phyloP scores from a whole-genome alignment of 768 basidiomycete species.

The Royoungia palumana region DNA sequence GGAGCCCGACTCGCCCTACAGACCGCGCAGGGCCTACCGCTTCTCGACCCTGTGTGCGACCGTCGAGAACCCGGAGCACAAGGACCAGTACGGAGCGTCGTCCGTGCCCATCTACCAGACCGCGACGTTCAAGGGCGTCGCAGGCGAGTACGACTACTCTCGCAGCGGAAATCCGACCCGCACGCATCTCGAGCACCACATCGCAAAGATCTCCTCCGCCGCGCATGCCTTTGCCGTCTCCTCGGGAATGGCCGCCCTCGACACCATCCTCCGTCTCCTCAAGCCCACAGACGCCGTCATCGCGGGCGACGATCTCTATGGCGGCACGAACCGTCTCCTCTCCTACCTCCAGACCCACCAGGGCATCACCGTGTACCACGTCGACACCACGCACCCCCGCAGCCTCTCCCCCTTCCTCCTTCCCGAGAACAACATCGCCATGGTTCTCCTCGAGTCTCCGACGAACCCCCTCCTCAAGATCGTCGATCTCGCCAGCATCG shows the following conservation, averaged over 20 bases:
- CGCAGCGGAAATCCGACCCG: constrained; percentile 96
- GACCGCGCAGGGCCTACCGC: constrained; percentile 71
- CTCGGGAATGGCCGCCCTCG: constrained; percentile 97
- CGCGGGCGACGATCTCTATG: constrained; percentile 96
- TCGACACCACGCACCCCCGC: constrained; percentile 81
- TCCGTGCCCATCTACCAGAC: constrained; percentile 98
- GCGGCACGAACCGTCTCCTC: constrained; percentile 94
- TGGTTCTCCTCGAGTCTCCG: constrained; percentile 96
- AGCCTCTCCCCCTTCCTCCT: constrained; percentile 61
- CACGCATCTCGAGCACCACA: constrained; percentile 92
- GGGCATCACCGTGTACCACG: constrained; percentile 87
- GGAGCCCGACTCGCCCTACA: constrained; percentile 72
- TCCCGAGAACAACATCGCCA: constrained; percentile 67
- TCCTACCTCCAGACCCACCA: constrained; percentile 84
- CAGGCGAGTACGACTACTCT: constrained; percentile 88
- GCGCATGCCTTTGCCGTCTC: constrained; percentile 87
- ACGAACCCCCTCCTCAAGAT: constrained; percentile 98
- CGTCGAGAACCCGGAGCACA: constrained; percentile 86
- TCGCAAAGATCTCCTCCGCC: constrained; percentile 95
- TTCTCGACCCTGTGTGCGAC: constrained; percentile 91
- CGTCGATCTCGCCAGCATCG: constrained; percentile 82
- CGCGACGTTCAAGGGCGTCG: constrained; percentile 94
- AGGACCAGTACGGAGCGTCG: constrained; percentile 94
- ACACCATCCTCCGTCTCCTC: constrained; percentile 88
- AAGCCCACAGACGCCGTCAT: constrained; percentile 96